These are phyloP conservation scores for Wallacemonas sp. DNA, from an alignment of 208 protist genomes.

Conservation along the genomic window DNA sequence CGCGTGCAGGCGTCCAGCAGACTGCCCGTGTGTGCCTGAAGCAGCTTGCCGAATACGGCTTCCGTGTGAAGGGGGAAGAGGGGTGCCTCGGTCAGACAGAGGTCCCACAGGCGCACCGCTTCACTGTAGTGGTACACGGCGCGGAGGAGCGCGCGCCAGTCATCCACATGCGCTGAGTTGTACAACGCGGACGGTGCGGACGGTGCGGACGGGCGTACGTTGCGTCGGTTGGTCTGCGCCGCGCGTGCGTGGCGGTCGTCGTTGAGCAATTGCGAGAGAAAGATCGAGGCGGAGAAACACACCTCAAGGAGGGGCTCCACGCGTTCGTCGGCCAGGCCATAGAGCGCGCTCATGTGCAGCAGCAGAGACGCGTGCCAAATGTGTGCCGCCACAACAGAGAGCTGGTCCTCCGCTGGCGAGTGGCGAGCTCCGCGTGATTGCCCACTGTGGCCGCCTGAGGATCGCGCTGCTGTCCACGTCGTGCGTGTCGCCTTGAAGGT, in stretches of 20 bases:
- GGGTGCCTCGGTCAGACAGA: slow-evolving; percentile 48
- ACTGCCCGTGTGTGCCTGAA: slow-evolving; percentile 47
- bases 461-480: slow-evolving; percentile 8
- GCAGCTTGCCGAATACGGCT: slow-evolving; percentile 33
- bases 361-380: slow-evolving; percentile 58
- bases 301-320: slow-evolving; percentile 61
- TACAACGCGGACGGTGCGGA: slow-evolving; percentile 1
- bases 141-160: slow-evolving; percentile 58
- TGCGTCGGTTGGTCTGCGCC: neutral
- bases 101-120: slow-evolving; percentile 58
- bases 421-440: neutral
- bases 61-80: slow-evolving; percentile 30
- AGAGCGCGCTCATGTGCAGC: slow-evolving; percentile 67
- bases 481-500: slow-evolving; percentile 31
- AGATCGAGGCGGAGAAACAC: slow-evolving; percentile 59
- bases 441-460: neutral
- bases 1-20: slow-evolving; percentile 15
- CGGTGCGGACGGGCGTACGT: too few species aligned
- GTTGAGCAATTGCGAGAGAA: slow-evolving; percentile 51
- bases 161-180: neutral
- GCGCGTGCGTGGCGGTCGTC: slow-evolving; percentile 9
- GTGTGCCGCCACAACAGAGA: slow-evolving; percentile 23
- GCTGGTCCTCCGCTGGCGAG: too few species aligned
- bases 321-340: slow-evolving; percentile 61
- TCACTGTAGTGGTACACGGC: slow-evolving; percentile 64